These are phyloP conservation scores for Rhipidocladum racemiflorum DNA, from an alignment of 176 grass and related monocot genomes.

Conservation along the genomic window DNA sequence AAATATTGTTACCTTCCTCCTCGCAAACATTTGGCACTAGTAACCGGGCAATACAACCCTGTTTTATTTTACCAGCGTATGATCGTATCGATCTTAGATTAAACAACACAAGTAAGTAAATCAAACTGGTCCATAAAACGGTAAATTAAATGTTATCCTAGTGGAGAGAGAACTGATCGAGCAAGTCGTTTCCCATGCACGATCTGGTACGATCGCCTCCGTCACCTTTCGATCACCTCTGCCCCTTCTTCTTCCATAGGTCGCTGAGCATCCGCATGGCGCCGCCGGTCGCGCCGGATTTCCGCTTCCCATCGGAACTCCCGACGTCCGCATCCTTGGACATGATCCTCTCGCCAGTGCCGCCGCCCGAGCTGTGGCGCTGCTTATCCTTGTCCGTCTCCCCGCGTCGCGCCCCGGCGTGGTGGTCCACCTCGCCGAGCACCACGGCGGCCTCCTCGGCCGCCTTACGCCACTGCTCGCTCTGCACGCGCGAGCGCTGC, in stretches of 20 bases:
- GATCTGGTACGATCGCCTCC: neutral
- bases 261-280: conserved; percentile 62
- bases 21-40: neutral
- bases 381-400: neutral
- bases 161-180: neutral
- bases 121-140: neutral
- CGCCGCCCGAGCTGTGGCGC: neutral
- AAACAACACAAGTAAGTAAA: neutral
- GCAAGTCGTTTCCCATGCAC: neutral
- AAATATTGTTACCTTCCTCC: neutral
- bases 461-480: conserved; percentile 86
- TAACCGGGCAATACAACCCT: no score
- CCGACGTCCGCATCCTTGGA: conserved; percentile 28
- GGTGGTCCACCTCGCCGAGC: conserved; percentile 24
- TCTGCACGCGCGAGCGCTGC: conserved; percentile 57
- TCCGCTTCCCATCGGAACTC: conserved; percentile 28
- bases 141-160: neutral
- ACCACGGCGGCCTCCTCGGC: conserved; percentile 67
- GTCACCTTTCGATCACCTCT: conserved; percentile 23
- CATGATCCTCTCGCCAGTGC: neutral
- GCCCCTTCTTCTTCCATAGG: conserved; percentile 66
- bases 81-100: neutral
- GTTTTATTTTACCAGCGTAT: neutral
- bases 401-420: neutral
- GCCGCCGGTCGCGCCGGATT: conserved; percentile 4